Evolutionary conservation across 768 basidiomycete species (phyloP), one percentile per base, ranked within the genome.

Genomic region (Pholiota microspora): DNA sequence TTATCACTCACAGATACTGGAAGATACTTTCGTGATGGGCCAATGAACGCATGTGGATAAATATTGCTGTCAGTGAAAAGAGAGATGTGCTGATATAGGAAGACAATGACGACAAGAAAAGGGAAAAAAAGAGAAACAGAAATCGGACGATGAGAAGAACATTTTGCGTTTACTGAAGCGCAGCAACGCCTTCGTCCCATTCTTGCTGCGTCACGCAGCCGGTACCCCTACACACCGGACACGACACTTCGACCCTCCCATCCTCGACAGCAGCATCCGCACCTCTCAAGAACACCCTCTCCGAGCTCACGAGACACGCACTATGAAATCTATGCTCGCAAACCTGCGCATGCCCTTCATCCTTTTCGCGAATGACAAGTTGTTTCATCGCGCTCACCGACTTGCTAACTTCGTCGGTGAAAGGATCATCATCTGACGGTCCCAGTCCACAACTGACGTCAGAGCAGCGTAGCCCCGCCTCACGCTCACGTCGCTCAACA

Each of bases 371-470:
- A 31, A 83, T 77, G 18, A 59, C 58, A 48, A 83, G 63, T 59
- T 77, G 77, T 57, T 67, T 67, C 63, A 63, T 64, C 29, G 58
- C 69, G 56, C 46, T 64, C 7, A 62, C 67, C 0, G 64, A 61
- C 15, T 67, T 49, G 47, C 64, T 66, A 5, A 77, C 68, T 16
- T 68, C 54, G 34, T 64, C 66, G 4, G 75, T 72, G 40, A 69
- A 69, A 12, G 87, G 87, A 38, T 88, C 86, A 13, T 89, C 88
- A 53, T 89, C 88, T 12, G 81, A 83, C 6, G 88, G 88, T 0
- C 88, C 90, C 25, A 90, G 65, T 2, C 87, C 88, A 67, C 90
- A 92, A 56, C 82, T 83, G 25, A 83, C 69, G 61, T 91, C 89
- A 34, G 73, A 81, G 65, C 90, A 92, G 46, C 90, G 75, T 61